Percentiles rank a stretch among this genome's conserved stretches.
Evolutionary conservation across 768 basidiomycete species (phyloP).

Genomic region (Sporobolomyces pararoseus): DNA sequence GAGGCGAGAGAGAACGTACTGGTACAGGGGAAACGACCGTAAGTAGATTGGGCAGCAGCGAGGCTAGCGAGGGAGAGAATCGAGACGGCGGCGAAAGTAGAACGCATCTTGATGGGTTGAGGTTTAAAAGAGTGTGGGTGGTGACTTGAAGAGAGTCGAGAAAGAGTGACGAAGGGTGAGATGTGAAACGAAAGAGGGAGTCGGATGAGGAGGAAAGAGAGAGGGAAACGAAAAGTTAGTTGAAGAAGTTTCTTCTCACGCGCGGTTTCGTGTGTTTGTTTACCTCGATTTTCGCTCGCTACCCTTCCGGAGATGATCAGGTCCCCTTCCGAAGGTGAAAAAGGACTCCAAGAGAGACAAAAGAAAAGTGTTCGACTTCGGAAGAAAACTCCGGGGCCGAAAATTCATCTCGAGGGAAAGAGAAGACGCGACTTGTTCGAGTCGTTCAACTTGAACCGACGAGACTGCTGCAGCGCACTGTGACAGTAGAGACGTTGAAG

Average conservation of each 20-base stretch:
- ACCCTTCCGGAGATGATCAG: no score
- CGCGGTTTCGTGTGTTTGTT: slow-evolving; percentile 1
- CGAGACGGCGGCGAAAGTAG: slow-evolving; percentile 18
- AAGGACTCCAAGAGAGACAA: no score
- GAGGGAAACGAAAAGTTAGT: not conserved
- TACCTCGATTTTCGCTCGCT: not conserved
- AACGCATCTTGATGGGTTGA: slow-evolving; percentile 8
- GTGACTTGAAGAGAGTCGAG: slow-evolving; percentile 4
- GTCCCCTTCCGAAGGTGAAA: no score
- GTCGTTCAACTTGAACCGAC: no score
- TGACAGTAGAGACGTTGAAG: no score
- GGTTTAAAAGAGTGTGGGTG: slow-evolving; percentile 7
- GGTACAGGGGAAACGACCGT: slow-evolving; percentile 34
- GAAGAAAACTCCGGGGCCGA: no score
- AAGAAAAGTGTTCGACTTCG: no score
- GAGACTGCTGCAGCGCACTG: no score
- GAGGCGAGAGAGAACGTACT: not conserved
- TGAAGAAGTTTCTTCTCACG: not conserved
- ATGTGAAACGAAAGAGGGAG: not conserved
- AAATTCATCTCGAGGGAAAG: no score
- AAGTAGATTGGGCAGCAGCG: slow-evolving; percentile 21
- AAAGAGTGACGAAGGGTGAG: slow-evolving; percentile 14
- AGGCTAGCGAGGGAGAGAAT: slow-evolving; percentile 21
- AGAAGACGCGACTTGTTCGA: no score
- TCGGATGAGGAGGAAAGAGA: slow-evolving; percentile 2